Base-by-base conservation (phyloP, 495 filamentous ascomycete species). In the Cairneyella variabilis region DNA sequence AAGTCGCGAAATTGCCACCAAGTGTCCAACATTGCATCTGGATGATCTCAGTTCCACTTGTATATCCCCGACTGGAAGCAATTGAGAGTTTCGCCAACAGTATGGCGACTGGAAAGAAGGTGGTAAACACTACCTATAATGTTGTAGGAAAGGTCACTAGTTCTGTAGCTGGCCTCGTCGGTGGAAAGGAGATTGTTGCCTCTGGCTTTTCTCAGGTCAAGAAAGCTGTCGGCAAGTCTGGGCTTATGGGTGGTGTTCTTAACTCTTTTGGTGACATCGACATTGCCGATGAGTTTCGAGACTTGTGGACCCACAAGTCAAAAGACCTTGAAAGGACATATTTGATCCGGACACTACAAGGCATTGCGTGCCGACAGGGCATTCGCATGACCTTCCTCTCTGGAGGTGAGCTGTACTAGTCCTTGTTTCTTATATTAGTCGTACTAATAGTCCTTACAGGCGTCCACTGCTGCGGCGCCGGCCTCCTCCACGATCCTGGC, bases 241-340 rank as follows among this genome's bases (percentile, higher is more conserved):
- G 93, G 0, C 74, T 98, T 22, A 97, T 98, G 93, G 90, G 91
- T 39, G 83, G 86, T 10, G 88, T 97, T 40, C 74, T 98, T 25
- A 96, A 89, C 69, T 89, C 95, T 20, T 98, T 98, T 63, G 93
- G 93, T 12, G 93, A 98, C 48, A 84, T 98, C 45, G 93, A 96
- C 65, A 80, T 97, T 18, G 82, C 91, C 48, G 93, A 98, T 69
- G 95, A 97, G 66, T 70, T 98, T 27, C 80, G 91, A 57, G 95
- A 98, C 66, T 84, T 93, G 73, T 98, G 93, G 93, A 98, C 95
- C n/a, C 93, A 98, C 65, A 91, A 97, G 48, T 89, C 84, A 25
- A 98, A 98, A 80, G 93, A 98, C 57, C 82, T 98, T 45, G 93
- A 98, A 68, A 81, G 93, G 48, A 98, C 93, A 23, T 98, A 98